Conservation (phyloP, 2,329 filamentous ascomycete species). For the Aspergillus tubingensis region DNA sequence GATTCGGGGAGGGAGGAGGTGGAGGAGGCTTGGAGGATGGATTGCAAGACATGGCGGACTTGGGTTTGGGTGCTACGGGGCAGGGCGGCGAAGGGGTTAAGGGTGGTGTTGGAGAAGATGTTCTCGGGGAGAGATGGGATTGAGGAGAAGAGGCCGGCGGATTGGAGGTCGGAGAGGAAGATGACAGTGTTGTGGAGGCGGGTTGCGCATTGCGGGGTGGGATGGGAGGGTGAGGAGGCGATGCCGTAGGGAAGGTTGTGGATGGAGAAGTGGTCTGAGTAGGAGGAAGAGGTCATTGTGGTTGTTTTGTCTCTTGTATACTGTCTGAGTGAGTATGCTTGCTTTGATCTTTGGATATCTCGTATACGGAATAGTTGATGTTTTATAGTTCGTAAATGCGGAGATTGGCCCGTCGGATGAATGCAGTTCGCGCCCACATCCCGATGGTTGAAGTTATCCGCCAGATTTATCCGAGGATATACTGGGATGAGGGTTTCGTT, state of each 20-base stretch:
- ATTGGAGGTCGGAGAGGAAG: slow-evolving; percentile 52
- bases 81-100: slow-evolving; percentile 56
- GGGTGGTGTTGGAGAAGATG: slow-evolving; percentile 37
- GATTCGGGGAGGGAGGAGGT: slow-evolving; percentile 18
- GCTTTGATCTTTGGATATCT: no score
- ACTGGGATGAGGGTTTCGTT: no score
- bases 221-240: slow-evolving; percentile 45
- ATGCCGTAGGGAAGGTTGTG: slow-evolving; percentile 58
- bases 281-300: slow-evolving; percentile 25
- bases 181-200: slow-evolving; percentile 55
- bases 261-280: slow-evolving; percentile 48
- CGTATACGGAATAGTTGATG: no score
- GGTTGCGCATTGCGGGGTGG: slow-evolving; percentile 51
- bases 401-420: no score
- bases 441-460: no score
- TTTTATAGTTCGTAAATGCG: no score
- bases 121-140: slow-evolving; percentile 23
- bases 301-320: not conserved
- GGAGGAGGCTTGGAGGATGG: slow-evolving; percentile 6
- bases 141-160: slow-evolving; percentile 30
- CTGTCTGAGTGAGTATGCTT: not conserved
- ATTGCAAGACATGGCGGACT: slow-evolving; percentile 45
- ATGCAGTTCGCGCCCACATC: no score
- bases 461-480: no score
- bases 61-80: slow-evolving; percentile 40